Evolutionary conservation across 139 green algal species (phyloP).

Genomic region (Haematococcus sp.): DNA sequence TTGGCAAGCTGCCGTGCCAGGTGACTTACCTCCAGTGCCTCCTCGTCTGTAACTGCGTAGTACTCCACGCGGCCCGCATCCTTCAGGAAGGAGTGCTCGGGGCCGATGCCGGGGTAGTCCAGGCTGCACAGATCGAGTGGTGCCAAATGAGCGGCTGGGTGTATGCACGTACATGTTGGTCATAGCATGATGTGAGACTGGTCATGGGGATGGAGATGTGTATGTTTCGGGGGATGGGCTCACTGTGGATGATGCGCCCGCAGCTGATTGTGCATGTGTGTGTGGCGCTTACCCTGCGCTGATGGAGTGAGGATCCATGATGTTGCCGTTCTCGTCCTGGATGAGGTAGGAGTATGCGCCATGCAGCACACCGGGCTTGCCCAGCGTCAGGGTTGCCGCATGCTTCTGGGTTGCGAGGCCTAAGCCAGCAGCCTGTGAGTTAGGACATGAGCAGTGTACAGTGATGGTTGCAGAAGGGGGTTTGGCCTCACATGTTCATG

Average conservation of each 20-base stretch:
- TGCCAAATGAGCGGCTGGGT: too few relatives aligned
- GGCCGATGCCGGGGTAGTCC: conserved; percentile 96
- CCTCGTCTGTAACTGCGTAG: conserved; percentile 86
- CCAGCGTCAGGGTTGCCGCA: conserved; percentile 94
- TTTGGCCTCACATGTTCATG: too few relatives aligned
- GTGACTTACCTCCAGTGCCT: conserved; percentile 60
- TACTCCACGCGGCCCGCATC: conserved; percentile 94
- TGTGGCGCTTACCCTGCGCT: conserved; percentile 83
- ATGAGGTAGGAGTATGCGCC: conserved; percentile 94
- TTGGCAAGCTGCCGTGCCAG: too few relatives aligned
- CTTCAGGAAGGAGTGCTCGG: conserved; percentile 98
- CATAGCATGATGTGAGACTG: too few relatives aligned
- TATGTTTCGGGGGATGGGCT: too few relatives aligned
- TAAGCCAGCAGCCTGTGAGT: conserved; percentile 78
- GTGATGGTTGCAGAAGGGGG: too few relatives aligned
- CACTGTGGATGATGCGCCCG: too few relatives aligned
- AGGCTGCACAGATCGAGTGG: conserved; percentile 74
- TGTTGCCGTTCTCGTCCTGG: conserved; percentile 94
- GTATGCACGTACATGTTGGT: too few relatives aligned
- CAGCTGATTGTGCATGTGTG: too few relatives aligned
- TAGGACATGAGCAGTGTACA: conserved; percentile 44
- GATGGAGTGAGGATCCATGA: conserved; percentile 98
- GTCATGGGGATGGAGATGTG: too few relatives aligned
- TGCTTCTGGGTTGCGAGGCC: conserved; percentile 93
- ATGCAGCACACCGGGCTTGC: conserved; percentile 92